A percentile compares a stretch with the other conserved stretches of the same genome.
These are phyloP conservation scores for Parathielavia hyrcaniae DNA, from an alignment of 495 filamentous ascomycete species.

Conservation along the genomic window DNA sequence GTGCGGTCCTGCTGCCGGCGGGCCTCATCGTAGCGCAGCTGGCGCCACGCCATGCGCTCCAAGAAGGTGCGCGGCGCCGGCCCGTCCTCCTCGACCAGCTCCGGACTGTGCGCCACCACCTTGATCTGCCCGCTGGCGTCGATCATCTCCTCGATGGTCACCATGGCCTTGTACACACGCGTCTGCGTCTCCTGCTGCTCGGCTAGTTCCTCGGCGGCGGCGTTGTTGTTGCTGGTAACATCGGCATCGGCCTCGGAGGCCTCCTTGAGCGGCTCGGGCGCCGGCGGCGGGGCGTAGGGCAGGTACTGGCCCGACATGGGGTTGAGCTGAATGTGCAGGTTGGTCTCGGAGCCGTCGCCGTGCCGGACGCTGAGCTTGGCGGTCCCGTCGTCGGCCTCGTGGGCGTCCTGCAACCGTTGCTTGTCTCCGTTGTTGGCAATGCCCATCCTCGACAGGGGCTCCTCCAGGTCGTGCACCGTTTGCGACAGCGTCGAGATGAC, in stretches of 20 bases:
- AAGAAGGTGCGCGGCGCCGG: constrained; percentile 40
- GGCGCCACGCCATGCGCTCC: constrained; percentile 46
- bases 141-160: constrained; percentile 75
- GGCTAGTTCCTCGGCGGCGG: constrained; percentile 33
- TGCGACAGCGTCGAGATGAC: constrained; percentile 73
- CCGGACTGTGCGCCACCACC: constrained; percentile 47
- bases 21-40: constrained; percentile 45
- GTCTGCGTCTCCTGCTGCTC: constrained; percentile 39
- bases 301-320: constrained; percentile 53
- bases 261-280: constrained; percentile 56
- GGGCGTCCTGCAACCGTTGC: constrained; percentile 21
- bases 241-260: constrained; percentile 31
- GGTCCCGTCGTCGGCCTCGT: constrained; percentile 29
- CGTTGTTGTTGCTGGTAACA: constrained; percentile 24
- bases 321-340: constrained; percentile 41
- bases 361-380: constrained; percentile 43
- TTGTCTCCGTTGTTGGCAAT: constrained; percentile 16
- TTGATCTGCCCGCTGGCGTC: constrained; percentile 61
- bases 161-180: constrained; percentile 67
- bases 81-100: constrained; percentile 40
- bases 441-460: constrained; percentile 40
- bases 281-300: constrained; percentile 73
- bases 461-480: constrained; percentile 66
- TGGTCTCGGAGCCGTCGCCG: constrained; percentile 45
- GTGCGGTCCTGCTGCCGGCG: constrained; percentile 35